phyloP scores from a whole-genome alignment of 805 yeast genomes.

The Scheffersomyces amazonensis region DNA sequence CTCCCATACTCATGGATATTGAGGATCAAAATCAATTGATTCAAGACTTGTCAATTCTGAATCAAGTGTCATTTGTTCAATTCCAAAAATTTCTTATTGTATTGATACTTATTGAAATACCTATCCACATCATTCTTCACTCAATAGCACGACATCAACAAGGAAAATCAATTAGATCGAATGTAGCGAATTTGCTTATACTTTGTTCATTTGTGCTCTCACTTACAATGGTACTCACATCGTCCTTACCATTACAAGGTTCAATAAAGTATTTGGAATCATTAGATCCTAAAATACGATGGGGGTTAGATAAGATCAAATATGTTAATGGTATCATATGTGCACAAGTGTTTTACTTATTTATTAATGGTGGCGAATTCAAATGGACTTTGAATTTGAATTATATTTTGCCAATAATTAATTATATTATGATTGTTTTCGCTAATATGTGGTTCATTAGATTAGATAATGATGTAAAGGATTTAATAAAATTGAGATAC shows the following conservation, averaged over 20 bases:
- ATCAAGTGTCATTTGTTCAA: slow-evolving; percentile 1
- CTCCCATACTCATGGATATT: slow-evolving; percentile 3
- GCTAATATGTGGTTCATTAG: slow-evolving; percentile 8
- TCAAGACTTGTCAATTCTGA: not conserved
- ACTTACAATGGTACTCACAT: too few relatives aligned
- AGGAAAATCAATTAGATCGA: too few relatives aligned
- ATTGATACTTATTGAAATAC: slow-evolving; percentile 3
- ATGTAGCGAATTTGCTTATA: too few relatives aligned
- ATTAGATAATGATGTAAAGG: slow-evolving; percentile 6
- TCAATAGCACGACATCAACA: slow-evolving; percentile 1
- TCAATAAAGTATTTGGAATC: too few relatives aligned
- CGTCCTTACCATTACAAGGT: too few relatives aligned
- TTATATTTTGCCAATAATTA: slow-evolving; percentile 8
- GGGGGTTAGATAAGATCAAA: not conserved
- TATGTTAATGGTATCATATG: slow-evolving; percentile 2
- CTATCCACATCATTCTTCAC: not conserved
- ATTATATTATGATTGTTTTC: slow-evolving; percentile 5
- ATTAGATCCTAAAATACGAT: not conserved
- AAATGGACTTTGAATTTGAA: not conserved
- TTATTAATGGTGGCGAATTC: too few relatives aligned
- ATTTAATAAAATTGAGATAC: slow-evolving; percentile 12
- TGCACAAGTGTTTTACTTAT: not conserved
- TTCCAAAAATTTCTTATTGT: slow-evolving; percentile 2
- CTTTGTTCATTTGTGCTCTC: too few relatives aligned
- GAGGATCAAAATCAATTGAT: slow-evolving; percentile 10